Percentiles rank a stretch among this genome's conserved stretches.
phyloP scores from a whole-genome alignment of 495 filamentous ascomycete species.

The Xylaria castorea region DNA sequence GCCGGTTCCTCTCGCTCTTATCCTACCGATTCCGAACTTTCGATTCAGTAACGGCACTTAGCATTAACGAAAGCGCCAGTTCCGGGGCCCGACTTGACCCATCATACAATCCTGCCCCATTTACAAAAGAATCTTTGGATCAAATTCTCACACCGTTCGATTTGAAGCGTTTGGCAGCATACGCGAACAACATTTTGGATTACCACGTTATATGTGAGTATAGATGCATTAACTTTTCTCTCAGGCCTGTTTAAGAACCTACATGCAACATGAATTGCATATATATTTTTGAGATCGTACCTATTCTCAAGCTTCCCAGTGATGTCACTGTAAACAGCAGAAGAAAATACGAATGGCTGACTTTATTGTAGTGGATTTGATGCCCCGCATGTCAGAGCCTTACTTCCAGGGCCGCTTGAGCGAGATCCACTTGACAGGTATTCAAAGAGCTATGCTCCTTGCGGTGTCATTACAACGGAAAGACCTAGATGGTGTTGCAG shows the following conservation, averaged over 20 bases:
- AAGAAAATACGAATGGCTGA: background rate
- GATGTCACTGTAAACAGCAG: background rate
- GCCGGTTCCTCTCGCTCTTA: constrained; percentile 83
- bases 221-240: background rate
- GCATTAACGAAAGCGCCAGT: constrained; percentile 85
- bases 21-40: constrained; percentile 93
- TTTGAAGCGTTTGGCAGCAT: constrained; percentile 90
- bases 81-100: constrained; percentile 69
- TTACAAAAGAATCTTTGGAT: constrained; percentile 78
- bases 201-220: constrained; percentile 82
- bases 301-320: background rate
- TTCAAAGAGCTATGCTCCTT: constrained; percentile 85
- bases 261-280: background rate
- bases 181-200: constrained; percentile 95
- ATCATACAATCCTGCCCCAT: constrained; percentile 52
- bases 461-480: constrained; percentile 91
- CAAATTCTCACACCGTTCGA: constrained; percentile 84
- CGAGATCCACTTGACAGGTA: constrained; percentile 70
- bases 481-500: constrained; percentile 78
- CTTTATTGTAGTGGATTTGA: constrained; percentile 68
- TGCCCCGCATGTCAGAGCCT: constrained; percentile 78
- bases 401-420: constrained; percentile 83
- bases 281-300: background rate
- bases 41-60: constrained; percentile 78
- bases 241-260: background rate